Base-by-base conservation (phyloP, 163 green algal species). In the Scenedesmus sp. region DNA sequence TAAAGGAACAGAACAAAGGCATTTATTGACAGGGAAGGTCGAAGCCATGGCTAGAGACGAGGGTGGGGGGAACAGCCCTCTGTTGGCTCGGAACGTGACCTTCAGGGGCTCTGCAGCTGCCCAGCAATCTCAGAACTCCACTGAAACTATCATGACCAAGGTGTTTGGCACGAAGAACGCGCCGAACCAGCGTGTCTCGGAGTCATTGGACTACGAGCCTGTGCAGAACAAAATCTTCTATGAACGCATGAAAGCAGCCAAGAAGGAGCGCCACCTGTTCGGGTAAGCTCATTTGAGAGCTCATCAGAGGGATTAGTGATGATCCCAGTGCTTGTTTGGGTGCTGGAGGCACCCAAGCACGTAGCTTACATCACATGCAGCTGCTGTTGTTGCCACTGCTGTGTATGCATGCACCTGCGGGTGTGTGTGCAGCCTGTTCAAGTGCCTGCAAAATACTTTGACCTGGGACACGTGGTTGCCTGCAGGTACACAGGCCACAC, bases 401-500 rank as follows among this genome's bases (percentile, higher is more conserved):
- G 88, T 15, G 46, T 23, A 23, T 91, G 62, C 62, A 1, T 55
- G 73, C 46, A 88, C 9, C 12, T 91, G 34, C 26, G 76, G 56
- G 57, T 23, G 46, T 64, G 59, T 79, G 15, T 74, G 59, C 59
- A 76, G 8, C 56, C 55, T 64, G 79, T 67, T 34, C 83, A 84
- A 74, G 84, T 66, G 23, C 83, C 18, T 26, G 59, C 23, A 18
- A 57, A 54, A 57, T 55, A 87, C 6, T 52, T 46, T 4, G 7
- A 23, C 23, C 81, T 64, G 34, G 59, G 0, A 55, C 70, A 23
- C 9, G 26, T 84, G 23, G 9, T 18, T 46, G 60, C 16, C 26
- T 92, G 91, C 94, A 97, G 96, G 79, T 98, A 98, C 94, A 98
- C 96, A 4, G 96, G 97, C 56, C 94, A 95, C 74, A 98, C 97